Conservation (phyloP, 768 basidiomycete genomes). For the Pisolithus tinctorius region DNA sequence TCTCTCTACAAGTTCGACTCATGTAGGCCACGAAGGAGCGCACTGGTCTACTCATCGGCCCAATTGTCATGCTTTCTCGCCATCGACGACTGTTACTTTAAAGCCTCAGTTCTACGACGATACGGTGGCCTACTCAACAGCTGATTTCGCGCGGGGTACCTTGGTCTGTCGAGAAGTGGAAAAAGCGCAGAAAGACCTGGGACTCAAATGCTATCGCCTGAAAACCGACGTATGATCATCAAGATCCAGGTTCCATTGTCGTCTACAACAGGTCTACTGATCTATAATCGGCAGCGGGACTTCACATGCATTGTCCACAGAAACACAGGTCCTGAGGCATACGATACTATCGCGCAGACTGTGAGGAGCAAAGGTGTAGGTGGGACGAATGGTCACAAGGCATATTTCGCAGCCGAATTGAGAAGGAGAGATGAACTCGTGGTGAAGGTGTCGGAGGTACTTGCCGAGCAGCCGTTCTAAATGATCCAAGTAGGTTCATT, state of each 20-base stretch:
- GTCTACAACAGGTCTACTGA: slow-evolving; percentile 21
- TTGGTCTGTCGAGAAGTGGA: slow-evolving; percentile 22
- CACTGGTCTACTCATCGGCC: slow-evolving; percentile 47
- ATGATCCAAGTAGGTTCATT: too few species aligned
- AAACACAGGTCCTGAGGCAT: slow-evolving; percentile 28
- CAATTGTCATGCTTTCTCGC: slow-evolving; percentile 39
- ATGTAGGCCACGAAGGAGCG: slow-evolving; percentile 24
- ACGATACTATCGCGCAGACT: slow-evolving; percentile 33
- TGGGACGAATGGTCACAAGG: slow-evolving; percentile 32
- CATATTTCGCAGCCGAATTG: slow-evolving; percentile 50
- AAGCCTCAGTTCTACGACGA: slow-evolving; percentile 34
- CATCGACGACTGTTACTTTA: slow-evolving; percentile 37
- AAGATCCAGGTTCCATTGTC: slow-evolving; percentile 46
- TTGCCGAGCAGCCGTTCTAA: slow-evolving; percentile 54
- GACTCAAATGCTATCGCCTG: slow-evolving; percentile 14
- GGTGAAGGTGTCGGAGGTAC: slow-evolving; percentile 43
- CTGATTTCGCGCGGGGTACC: slow-evolving; percentile 24
- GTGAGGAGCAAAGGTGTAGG: slow-evolving; percentile 37
- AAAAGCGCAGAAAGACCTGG: slow-evolving; percentile 14
- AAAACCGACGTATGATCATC: slow-evolving; percentile 40
- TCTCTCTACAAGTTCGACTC: not conserved
- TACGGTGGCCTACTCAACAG: slow-evolving; percentile 16
- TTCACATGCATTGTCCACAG: slow-evolving; percentile 40
- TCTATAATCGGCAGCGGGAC: slow-evolving; percentile 50
- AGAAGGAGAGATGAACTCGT: slow-evolving; percentile 39